Conservation (phyloP, 2,329 filamentous ascomycete species). For the Arthrobotrys conoides region DNA sequence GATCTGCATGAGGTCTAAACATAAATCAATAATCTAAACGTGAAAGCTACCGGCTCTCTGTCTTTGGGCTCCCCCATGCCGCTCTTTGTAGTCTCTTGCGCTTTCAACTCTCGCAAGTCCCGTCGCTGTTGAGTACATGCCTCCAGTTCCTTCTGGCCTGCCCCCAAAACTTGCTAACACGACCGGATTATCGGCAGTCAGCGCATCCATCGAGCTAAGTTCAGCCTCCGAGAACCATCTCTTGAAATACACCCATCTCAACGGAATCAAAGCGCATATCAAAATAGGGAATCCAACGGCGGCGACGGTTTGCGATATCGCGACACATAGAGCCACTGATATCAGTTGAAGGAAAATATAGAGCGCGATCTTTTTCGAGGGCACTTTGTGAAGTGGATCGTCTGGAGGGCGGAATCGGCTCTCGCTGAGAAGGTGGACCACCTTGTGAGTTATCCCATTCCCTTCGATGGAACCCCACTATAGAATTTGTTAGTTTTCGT, state of each 20-base stretch:
- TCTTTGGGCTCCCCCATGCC: slow-evolving; percentile 52
- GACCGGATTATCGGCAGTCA: slow-evolving; percentile 57
- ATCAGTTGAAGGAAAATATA: slow-evolving; percentile 72
- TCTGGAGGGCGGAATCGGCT: slow-evolving; percentile 73
- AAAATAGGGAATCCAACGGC: slow-evolving; percentile 75
- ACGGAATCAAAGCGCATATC: slow-evolving; percentile 72
- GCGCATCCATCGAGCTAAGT: slow-evolving; percentile 53
- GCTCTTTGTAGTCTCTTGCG: slow-evolving; percentile 51
- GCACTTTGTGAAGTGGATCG: slow-evolving; percentile 75
- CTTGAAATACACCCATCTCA: slow-evolving; percentile 71
- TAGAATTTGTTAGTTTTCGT: slow-evolving; percentile 63
- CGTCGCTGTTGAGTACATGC: slow-evolving; percentile 18
- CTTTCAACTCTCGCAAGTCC: slow-evolving; percentile 45
- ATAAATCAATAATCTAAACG: slow-evolving; percentile 27
- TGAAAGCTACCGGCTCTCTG: slow-evolving; percentile 59
- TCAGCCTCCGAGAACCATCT: slow-evolving; percentile 68
- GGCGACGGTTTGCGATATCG: slow-evolving; percentile 74
- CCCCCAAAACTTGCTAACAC: slow-evolving; percentile 57
- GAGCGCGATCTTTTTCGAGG: slow-evolving; percentile 70
- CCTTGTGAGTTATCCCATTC: slow-evolving; percentile 82
- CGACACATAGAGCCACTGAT: slow-evolving; percentile 72
- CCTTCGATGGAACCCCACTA: slow-evolving; percentile 85
- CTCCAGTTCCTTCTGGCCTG: slow-evolving; percentile 48
- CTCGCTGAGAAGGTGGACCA: slow-evolving; percentile 79
- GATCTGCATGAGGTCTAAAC: not conserved